A percentile compares a stretch with the other conserved stretches of the same genome.
These are phyloP conservation scores for Albizia julibrissin DNA, from an alignment of 306 rosid species.

Conservation along the genomic window DNA sequence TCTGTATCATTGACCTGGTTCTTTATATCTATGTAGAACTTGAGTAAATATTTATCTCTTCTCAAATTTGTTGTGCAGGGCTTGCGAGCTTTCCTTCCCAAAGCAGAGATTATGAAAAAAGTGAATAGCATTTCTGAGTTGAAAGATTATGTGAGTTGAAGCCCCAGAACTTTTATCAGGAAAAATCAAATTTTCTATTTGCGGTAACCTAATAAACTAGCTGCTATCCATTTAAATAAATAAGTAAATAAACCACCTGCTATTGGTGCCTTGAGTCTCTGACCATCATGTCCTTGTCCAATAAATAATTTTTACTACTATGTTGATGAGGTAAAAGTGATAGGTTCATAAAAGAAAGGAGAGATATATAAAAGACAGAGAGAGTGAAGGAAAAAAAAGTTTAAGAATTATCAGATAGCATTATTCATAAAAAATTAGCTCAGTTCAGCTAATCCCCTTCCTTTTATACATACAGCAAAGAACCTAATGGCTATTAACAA, in stretches of 20 bases:
- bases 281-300: neutral
- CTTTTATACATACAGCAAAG: neutral
- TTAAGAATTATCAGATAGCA: neutral
- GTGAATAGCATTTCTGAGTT: conserved; percentile 76
- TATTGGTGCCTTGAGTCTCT: neutral
- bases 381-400: neutral
- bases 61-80: conserved; percentile 60
- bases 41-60: conserved; percentile 21
- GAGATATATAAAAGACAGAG: neutral
- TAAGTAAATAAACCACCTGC: neutral
- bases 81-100: conserved; percentile 86
- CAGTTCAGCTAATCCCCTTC: neutral
- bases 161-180: conserved; percentile 3
- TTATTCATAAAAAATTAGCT: neutral
- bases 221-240: neutral
- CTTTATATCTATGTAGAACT: conserved; percentile 18
- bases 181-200: conserved; percentile 8
- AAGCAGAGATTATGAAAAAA: conserved; percentile 76
- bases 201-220: neutral
- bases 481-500: neutral
- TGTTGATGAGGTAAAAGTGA: neutral
- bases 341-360: neutral
- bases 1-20: conserved; percentile 35
- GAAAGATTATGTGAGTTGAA: conserved; percentile 71
- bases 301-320: neutral